Conservation (phyloP, 169 alveolate genomes). For the Plasmodium fragile region DNA sequence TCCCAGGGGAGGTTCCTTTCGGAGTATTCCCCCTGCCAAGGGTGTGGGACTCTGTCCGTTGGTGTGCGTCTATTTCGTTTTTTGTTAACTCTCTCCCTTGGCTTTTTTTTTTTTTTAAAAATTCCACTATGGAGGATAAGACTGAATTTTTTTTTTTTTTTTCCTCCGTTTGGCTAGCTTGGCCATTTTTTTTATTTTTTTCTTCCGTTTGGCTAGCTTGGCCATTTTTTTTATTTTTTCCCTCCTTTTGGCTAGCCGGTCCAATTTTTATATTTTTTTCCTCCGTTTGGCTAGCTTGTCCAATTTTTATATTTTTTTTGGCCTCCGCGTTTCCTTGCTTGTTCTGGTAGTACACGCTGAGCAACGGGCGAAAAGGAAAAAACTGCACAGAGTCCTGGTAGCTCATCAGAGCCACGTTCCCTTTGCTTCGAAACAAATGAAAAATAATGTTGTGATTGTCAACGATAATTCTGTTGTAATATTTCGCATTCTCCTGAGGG, state of each 20-base stretch:
- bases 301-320: not conserved
- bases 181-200: not conserved
- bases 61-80: not conserved
- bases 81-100: not conserved
- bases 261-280: not conserved
- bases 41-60: not conserved
- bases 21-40: not conserved
- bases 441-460: conserved; percentile 67
- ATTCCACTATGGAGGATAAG: not conserved
- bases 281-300: not conserved
- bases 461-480: conserved; percentile 51
- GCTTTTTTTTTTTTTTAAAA: conserved; percentile 18
- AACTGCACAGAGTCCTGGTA: conserved; percentile 37
- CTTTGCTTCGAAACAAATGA: conserved; percentile 49
- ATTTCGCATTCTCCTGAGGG: not conserved
- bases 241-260: too few species aligned
- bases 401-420: conserved; percentile 15
- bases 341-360: conserved; percentile 20
- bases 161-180: not conserved
- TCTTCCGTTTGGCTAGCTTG: not conserved
- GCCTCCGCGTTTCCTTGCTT: not conserved
- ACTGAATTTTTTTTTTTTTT: conserved; percentile 4
- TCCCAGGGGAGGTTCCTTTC: not conserved
- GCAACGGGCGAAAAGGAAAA: conserved; percentile 49
- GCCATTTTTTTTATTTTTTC: not conserved